Evolutionary conservation across 2,329 filamentous ascomycete species (phyloP).

Genomic region (Aspergillus sp.): DNA sequence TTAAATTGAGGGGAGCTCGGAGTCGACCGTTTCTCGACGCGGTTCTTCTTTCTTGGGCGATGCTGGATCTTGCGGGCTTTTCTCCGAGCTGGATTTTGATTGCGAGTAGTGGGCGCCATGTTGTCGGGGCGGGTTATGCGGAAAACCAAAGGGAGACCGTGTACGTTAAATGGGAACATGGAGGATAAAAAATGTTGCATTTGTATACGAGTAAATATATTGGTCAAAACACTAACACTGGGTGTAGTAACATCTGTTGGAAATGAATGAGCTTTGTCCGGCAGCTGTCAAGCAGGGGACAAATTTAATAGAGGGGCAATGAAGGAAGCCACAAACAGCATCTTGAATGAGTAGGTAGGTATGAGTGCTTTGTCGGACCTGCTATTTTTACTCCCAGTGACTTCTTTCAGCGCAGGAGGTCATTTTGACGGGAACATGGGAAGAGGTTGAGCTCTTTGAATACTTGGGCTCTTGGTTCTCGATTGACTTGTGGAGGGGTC

Average conservation of each 20-base stretch:
- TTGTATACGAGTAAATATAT: neutral
- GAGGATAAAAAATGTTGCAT: neutral
- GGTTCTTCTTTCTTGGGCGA: constrained; percentile 12
- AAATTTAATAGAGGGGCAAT: neutral
- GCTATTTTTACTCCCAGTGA: neutral
- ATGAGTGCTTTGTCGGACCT: neutral
- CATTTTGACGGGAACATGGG: neutral
- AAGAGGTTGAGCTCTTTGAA: neutral
- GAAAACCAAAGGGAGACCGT: neutral
- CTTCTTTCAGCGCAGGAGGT: neutral
- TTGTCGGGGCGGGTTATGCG: neutral
- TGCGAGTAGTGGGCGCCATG: constrained; percentile 17
- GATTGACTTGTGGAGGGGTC: neutral
- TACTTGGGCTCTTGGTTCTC: neutral
- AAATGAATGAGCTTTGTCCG: constrained; percentile 2
- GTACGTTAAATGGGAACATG: neutral
- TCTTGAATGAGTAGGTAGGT: neutral
- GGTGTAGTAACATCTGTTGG: neutral
- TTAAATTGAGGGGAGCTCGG: constrained; percentile 16
- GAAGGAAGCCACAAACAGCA: neutral
- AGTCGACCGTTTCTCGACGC: constrained; percentile 7
- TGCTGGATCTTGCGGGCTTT: constrained; percentile 9
- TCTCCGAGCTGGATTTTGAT: constrained; percentile 10
- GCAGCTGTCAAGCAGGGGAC: neutral
- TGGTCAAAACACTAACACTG: neutral